Percentiles rank a stretch among this genome's conserved stretches.
These are phyloP conservation scores for Paraconiothyrium sp. DNA, from an alignment of 2,329 filamentous ascomycete species.

Conservation along the genomic window DNA sequence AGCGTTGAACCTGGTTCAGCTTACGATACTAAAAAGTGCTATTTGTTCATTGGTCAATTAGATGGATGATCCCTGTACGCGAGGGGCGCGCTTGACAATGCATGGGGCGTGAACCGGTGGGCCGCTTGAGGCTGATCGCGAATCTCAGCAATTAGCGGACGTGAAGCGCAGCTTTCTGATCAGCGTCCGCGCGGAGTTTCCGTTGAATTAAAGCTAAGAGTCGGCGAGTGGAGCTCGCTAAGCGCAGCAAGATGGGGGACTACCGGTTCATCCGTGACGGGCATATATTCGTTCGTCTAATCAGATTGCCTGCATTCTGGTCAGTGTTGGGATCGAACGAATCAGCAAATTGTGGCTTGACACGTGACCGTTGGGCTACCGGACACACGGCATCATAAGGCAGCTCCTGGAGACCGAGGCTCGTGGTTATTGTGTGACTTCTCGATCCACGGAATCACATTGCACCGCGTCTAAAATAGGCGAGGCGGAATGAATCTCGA, in stretches of 20 bases:
- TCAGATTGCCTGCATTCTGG: background rate
- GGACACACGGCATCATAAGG: background rate
- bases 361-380: background rate
- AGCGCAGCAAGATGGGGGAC: background rate
- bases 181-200: background rate
- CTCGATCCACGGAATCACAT: background rate
- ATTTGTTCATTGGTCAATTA: background rate
- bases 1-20: background rate
- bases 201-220: conserved; percentile 1
- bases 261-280: too few relatives aligned
- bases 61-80: background rate
- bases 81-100: background rate
- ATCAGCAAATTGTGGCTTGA: background rate
- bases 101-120: background rate
- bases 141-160: background rate
- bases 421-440: background rate
- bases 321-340: background rate
- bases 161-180: background rate
- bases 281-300: background rate
- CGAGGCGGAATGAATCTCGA: background rate
- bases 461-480: background rate
- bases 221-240: background rate
- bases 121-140: background rate
- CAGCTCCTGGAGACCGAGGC: background rate
- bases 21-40: background rate